These are phyloP conservation scores for Viridothelium virens DNA, from an alignment of 495 filamentous ascomycete species.

Conservation along the genomic window DNA sequence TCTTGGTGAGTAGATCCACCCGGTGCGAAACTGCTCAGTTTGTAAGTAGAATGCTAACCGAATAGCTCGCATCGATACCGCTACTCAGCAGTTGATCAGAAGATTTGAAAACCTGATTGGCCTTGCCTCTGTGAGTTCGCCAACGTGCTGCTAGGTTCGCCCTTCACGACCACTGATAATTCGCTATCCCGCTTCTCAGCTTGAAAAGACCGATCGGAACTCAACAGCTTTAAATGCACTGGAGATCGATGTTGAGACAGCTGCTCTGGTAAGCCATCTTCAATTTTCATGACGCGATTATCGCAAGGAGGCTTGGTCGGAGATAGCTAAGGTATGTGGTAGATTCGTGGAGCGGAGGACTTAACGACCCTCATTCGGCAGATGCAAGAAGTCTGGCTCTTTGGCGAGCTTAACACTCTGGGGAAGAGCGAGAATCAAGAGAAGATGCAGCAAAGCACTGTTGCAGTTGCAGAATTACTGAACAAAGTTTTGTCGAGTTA, in stretches of 20 bases:
- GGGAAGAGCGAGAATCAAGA: conserved; percentile 38
- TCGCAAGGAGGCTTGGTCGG: background rate
- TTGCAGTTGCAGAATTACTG: conserved; percentile 42
- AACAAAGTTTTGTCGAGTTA: conserved; percentile 18
- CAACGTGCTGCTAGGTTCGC: conserved; percentile 1
- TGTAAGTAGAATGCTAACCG: background rate
- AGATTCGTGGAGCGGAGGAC: conserved; percentile 63
- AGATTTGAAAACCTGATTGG: conserved; percentile 57
- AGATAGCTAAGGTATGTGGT: background rate
- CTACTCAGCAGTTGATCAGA: conserved; percentile 38
- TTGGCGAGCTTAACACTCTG: conserved; percentile 60
- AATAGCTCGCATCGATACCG: conserved; percentile 5
- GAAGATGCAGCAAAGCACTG: conserved; percentile 47
- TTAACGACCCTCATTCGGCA: conserved; percentile 52
- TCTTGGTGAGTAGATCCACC: background rate
- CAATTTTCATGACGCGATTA: background rate
- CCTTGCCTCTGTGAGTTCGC: conserved; percentile 42
- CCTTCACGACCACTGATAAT: conserved; percentile 34
- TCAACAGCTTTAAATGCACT: conserved; percentile 51
- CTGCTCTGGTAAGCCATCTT: conserved; percentile 46
- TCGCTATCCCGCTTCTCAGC: conserved; percentile 32
- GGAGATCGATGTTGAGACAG: conserved; percentile 57
- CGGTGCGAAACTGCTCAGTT: too few species aligned
- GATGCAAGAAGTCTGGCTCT: conserved; percentile 70
- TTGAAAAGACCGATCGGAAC: conserved; percentile 34